A percentile compares a stretch with the other conserved stretches of the same genome.
These are phyloP conservation scores for Aspergillus ruber DNA, from an alignment of 2,329 filamentous ascomycete genomes.

Conservation along the genomic window DNA sequence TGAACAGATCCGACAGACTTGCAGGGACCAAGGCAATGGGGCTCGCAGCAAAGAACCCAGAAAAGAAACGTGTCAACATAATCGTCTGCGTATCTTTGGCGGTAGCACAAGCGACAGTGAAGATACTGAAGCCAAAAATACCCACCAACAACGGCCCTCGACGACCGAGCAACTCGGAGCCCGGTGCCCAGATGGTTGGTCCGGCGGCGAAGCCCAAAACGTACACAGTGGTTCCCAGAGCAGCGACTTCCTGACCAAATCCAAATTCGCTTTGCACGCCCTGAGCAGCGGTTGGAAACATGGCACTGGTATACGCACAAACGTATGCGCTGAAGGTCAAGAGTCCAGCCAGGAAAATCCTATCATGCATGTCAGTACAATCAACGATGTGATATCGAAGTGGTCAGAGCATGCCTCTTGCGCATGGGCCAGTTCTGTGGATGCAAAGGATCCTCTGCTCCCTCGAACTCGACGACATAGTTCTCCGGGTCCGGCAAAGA, in stretches of 20 bases:
- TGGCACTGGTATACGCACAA: slow-evolving; percentile 47
- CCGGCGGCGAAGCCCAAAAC: slow-evolving; percentile 50
- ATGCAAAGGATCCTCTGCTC: slow-evolving; percentile 44
- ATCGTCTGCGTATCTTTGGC: slow-evolving; percentile 33
- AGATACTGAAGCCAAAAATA: slow-evolving; percentile 35
- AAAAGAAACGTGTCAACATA: slow-evolving; percentile 39
- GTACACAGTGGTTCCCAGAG: slow-evolving; percentile 41
- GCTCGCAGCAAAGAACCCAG: slow-evolving; percentile 37
- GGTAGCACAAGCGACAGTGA: slow-evolving; percentile 40
- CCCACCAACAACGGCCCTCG: slow-evolving; percentile 45
- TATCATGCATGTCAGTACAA: slow-evolving; percentile 2
- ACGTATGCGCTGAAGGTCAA: slow-evolving; percentile 25
- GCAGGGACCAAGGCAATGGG: slow-evolving; percentile 36
- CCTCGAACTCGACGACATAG: slow-evolving; percentile 52
- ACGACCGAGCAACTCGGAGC: slow-evolving; percentile 54
- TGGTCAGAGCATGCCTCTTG: slow-evolving; percentile 29
- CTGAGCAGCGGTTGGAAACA: slow-evolving; percentile 60
- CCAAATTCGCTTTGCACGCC: slow-evolving; percentile 45
- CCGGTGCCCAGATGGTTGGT: slow-evolving; percentile 55
- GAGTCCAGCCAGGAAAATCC: slow-evolving; percentile 10
- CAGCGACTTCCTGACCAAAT: slow-evolving; percentile 35
- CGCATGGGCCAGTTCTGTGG: slow-evolving; percentile 46
- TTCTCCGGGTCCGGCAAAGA: slow-evolving; percentile 43
- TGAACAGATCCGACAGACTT: slow-evolving; percentile 43
- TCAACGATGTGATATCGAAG: too few species aligned